phyloP scores from a whole-genome alignment of 1,284 basidiomycete genomes.

The Ganoderma boninense region DNA sequence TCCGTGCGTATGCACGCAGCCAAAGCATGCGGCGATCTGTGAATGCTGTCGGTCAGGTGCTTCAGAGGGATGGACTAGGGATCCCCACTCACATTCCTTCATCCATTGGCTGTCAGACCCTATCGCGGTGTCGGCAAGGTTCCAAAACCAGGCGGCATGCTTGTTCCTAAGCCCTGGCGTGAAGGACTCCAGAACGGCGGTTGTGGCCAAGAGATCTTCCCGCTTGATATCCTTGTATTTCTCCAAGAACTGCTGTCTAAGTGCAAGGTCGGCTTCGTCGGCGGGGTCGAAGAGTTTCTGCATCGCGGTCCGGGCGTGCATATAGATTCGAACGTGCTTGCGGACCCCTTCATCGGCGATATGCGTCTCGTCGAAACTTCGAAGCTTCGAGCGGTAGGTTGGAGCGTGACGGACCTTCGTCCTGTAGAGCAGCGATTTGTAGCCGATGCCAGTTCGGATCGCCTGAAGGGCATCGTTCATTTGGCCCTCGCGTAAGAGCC shows the following conservation, averaged over 20 bases:
- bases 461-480: conserved; percentile 11
- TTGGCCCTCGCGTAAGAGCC: neutral
- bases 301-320: neutral
- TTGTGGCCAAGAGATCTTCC: neutral
- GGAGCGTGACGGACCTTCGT: neutral
- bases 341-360: neutral
- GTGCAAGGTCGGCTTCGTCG: neutral
- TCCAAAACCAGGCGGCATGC: neutral
- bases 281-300: neutral
- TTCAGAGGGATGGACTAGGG: too few relatives aligned
- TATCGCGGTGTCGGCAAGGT: neutral
- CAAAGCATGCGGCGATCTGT: neutral
- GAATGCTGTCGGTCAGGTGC: too few relatives aligned
- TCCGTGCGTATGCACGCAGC: neutral
- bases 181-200: neutral
- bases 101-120: neutral
- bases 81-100: neutral
- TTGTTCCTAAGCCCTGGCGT: neutral
- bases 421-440: conserved; percentile 14
- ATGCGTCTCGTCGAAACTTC: conserved; percentile 1
- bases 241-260: neutral
- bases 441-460: neutral
- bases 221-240: neutral
- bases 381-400: neutral
- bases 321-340: conserved; percentile 1